A percentile compares a stretch with the other conserved stretches of the same genome.
Evolutionary conservation across 345 rosid genomes (phyloP).

Genomic region (Microthlaspi erraticum): DNA sequence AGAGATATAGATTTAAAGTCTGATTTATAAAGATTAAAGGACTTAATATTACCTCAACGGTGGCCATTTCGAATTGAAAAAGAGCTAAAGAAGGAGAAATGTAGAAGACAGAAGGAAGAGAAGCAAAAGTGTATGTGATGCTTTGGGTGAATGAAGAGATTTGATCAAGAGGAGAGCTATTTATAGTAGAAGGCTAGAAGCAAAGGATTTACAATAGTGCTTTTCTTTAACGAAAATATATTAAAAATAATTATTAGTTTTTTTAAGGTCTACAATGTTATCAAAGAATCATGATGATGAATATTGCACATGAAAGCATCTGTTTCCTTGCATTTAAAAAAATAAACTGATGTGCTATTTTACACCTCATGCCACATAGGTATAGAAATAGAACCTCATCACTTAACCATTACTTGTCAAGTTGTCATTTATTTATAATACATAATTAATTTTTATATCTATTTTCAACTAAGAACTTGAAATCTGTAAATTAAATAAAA

Average conservation of each 20-base stretch:
- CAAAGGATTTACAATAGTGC: conserved; percentile 7
- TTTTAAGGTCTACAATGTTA: conserved; percentile 6
- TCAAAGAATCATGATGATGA: conserved; percentile 30
- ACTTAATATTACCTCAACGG: conserved; percentile 32
- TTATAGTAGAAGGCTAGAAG: conserved; percentile 38
- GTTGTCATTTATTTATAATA: not conserved
- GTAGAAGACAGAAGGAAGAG: conserved; percentile 4
- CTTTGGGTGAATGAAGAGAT: conserved; percentile 36
- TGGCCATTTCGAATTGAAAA: conserved; percentile 38
- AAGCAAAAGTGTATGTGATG: conserved; percentile 20
- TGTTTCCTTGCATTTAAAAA: conserved; percentile 5
- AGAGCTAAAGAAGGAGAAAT: conserved; percentile 15
- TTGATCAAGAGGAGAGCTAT: conserved; percentile 30
- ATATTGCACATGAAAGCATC: conserved; percentile 42
- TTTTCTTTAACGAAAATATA: not conserved
- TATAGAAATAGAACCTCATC: conserved; percentile 33
- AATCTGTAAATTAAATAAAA: not conserved
- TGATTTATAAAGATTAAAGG: not conserved
- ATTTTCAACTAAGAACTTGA: not conserved
- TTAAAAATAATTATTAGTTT: not conserved
- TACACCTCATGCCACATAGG: conserved; percentile 41
- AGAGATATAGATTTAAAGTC: not conserved
- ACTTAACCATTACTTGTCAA: conserved; percentile 28
- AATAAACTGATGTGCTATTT: conserved; percentile 27
- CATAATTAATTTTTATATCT: not conserved